A percentile compares a stretch with the other conserved stretches of the same genome.
These are phyloP conservation scores for Phaeotremella skinneri DNA, from an alignment of 768 basidiomycete species.

Conservation along the genomic window DNA sequence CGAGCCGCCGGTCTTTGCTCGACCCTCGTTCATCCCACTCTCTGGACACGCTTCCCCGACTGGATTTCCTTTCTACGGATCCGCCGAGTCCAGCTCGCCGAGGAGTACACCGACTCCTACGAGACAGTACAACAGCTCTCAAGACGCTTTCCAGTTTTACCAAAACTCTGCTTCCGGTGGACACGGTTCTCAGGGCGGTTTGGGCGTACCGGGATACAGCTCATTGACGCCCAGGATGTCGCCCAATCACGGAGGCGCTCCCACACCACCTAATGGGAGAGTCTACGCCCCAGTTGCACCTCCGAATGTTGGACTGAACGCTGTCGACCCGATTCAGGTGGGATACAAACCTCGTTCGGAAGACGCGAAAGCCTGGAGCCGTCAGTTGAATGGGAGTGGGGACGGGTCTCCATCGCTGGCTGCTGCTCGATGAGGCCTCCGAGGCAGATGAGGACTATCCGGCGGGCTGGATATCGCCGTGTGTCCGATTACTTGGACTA, in stretches of 20 bases:
- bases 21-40: constrained; percentile 15
- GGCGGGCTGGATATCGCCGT: too few relatives aligned
- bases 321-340: not conserved
- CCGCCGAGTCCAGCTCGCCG: constrained; percentile 22
- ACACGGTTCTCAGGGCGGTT: not conserved
- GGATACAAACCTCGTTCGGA: not conserved
- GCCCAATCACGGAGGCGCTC: not conserved
- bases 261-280: not conserved
- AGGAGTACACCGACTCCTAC: constrained; percentile 9
- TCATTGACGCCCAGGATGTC: not conserved
- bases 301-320: too few relatives aligned
- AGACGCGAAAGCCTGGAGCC: not conserved
- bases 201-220: not conserved
- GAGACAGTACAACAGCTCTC: constrained; percentile 26
- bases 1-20: constrained; percentile 19
- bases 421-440: not conserved
- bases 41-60: constrained; percentile 28
- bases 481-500: too few relatives aligned
- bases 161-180: not conserved
- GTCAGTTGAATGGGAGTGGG: constrained; percentile 3
- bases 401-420: not conserved
- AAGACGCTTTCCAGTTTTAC: constrained; percentile 29
- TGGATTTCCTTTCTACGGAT: constrained; percentile 41
- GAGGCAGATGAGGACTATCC: too few relatives aligned
- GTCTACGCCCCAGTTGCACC: too few relatives aligned